Conservation (phyloP, 352 stramenopile genomes). For the Pythium guiyangense region DNA sequence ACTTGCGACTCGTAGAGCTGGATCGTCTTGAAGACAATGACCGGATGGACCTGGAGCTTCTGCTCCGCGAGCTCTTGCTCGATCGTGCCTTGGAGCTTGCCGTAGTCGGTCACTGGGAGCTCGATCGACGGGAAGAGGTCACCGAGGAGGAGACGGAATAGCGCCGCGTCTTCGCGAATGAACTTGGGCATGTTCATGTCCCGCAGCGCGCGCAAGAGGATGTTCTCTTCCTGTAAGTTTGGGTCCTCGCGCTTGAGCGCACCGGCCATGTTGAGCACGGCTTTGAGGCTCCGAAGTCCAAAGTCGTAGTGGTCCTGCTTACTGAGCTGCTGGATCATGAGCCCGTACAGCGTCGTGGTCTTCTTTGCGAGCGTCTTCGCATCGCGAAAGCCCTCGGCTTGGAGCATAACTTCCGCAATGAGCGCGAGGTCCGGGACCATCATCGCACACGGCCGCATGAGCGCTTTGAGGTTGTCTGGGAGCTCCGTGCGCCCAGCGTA, state of each 20-base stretch:
- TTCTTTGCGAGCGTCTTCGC: conserved; percentile 82
- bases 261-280: conserved; percentile 84
- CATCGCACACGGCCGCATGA: conserved; percentile 86
- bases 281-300: conserved; percentile 74
- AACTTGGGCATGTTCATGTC: conserved; percentile 97
- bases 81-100: conserved; percentile 87
- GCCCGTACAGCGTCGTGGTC: conserved; percentile 79
- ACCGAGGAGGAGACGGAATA: conserved; percentile 88
- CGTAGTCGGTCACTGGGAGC: conserved; percentile 88
- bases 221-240: conserved; percentile 92
- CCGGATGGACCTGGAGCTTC: conserved; percentile 85
- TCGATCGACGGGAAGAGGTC: conserved; percentile 89
- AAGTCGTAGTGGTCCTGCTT: conserved; percentile 90
- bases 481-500: conserved; percentile 90
- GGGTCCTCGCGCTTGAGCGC: conserved; percentile 93
- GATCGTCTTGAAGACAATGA: conserved; percentile 94
- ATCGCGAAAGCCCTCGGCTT: conserved; percentile 82
- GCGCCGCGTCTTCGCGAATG: conserved; percentile 88
- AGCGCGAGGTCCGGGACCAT: conserved; percentile 84
- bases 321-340: conserved; percentile 86
- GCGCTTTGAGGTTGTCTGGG: conserved; percentile 81
- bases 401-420: conserved; percentile 86
- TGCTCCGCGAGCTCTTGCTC: conserved; percentile 80
- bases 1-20: conserved; percentile 94
- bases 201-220: conserved; percentile 94